Conservation (phyloP, 768 basidiomycete species). For the Psilocybe azurescens region DNA sequence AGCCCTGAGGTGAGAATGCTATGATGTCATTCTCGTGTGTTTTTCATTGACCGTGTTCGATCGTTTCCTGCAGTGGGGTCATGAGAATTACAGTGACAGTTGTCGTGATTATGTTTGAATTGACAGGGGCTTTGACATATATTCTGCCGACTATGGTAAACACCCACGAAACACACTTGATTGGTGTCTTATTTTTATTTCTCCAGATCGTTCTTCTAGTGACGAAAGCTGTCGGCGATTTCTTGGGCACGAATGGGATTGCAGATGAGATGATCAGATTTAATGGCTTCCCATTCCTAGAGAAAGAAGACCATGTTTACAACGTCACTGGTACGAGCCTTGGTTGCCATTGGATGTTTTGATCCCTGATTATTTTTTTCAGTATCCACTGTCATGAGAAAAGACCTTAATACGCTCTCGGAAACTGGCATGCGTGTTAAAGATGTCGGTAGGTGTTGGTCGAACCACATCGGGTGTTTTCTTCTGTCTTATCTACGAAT, state of each 20-base stretch:
- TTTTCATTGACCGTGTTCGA: conserved; percentile 5
- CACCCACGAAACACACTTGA: not conserved
- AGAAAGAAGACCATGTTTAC: conserved; percentile 93
- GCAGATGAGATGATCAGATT: conserved; percentile 97
- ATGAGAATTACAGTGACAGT: conserved; percentile 98
- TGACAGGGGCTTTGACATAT: conserved; percentile 96
- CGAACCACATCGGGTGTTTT: not conserved
- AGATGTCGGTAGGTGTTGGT: conserved; percentile 73
- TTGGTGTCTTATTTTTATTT: conserved; percentile 17
- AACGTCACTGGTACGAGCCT: conserved; percentile 78
- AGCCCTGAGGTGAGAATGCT: conserved; percentile 73
- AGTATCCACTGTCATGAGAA: conserved; percentile 93
- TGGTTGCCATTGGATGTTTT: conserved; percentile 5
- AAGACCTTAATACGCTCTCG: conserved; percentile 73
- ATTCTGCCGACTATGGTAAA: conserved; percentile 96
- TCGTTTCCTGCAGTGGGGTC: conserved; percentile 67
- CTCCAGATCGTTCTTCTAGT: conserved; percentile 91
- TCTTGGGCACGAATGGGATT: conserved; percentile 91
- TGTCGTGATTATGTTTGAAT: conserved; percentile 99
- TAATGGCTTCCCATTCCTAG: conserved; percentile 96
- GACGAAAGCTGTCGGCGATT: conserved; percentile 96
- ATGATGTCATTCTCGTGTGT: conserved; percentile 19
- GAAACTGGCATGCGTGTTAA: conserved; percentile 77
- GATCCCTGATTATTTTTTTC: conserved; percentile 12
- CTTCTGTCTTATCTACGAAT: conserved; percentile 13